Conservation (phyloP, 495 filamentous ascomycete genomes). For the Saxophila tyrrhenica region DNA sequence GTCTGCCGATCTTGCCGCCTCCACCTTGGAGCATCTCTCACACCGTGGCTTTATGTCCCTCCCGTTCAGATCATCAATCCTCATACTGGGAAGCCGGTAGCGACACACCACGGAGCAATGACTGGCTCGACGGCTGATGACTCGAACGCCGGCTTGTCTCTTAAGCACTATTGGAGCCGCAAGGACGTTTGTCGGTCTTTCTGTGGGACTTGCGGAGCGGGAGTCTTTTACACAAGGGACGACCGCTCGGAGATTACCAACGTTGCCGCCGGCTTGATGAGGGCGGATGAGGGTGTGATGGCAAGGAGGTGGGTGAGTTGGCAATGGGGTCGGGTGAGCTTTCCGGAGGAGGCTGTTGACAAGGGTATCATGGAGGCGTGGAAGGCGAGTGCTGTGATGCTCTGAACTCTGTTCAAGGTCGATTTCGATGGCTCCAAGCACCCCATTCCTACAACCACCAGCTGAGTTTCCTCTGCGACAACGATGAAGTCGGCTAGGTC, state of each 20-base stretch:
- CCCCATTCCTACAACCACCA: too few relatives aligned
- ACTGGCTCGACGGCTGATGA: background rate
- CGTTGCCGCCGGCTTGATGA: background rate
- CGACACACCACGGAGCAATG: background rate
- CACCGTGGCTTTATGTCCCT: background rate
- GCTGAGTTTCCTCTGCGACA: too few relatives aligned
- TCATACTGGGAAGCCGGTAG: background rate
- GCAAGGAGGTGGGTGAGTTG: constrained; percentile 1
- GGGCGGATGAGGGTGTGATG: background rate
- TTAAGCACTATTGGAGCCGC: background rate
- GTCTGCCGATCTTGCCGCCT: background rate
- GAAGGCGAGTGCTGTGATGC: background rate
- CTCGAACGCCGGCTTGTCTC: background rate
- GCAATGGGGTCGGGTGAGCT: background rate
- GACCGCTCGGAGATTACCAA: background rate
- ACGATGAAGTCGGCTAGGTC: too few relatives aligned
- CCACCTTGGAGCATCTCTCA: background rate
- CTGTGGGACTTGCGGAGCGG: background rate
- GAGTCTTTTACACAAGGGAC: background rate
- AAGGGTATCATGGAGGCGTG: background rate
- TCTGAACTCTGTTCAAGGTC: background rate
- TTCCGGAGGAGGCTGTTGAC: background rate
- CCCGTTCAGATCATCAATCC: background rate
- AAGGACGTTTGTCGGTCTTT: background rate
- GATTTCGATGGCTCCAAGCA: too few relatives aligned